phyloP scores from a whole-genome alignment of 2,329 filamentous ascomycete genomes.

The Zymoseptoria crescenta region DNA sequence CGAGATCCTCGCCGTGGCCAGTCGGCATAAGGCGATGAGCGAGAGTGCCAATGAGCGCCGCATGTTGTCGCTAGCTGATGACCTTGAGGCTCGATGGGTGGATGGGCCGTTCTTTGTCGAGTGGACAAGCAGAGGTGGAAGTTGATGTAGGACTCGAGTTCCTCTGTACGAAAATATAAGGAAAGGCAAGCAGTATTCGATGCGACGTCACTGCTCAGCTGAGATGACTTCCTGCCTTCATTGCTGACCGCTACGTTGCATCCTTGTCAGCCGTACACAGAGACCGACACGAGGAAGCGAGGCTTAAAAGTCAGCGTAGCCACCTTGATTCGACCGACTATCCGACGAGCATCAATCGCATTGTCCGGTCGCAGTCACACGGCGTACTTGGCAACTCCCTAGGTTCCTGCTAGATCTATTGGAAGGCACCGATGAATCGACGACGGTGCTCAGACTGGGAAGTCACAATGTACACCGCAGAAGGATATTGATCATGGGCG shows the following conservation, averaged over 20 bases:
- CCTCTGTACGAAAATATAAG: not conserved
- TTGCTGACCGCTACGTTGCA: not conserved
- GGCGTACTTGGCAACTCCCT: not conserved
- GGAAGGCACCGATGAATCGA: not conserved
- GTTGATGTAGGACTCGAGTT: not conserved
- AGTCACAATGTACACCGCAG: no score
- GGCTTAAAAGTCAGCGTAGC: not conserved
- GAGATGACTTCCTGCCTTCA: not conserved
- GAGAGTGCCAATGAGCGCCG: not conserved
- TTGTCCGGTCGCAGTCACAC: not conserved
- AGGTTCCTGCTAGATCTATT: not conserved
- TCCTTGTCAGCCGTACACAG: not conserved
- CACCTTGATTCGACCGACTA: not conserved
- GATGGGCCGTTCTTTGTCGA: not conserved
- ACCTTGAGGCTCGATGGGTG: not conserved
- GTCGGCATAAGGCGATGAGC: not conserved
- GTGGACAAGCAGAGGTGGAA: not conserved
- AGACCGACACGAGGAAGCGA: not conserved
- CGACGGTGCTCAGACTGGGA: not conserved
- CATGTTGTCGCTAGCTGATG: not conserved
- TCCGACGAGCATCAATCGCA: not conserved
- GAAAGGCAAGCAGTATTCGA: not conserved
- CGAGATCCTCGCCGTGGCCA: slow-evolving; percentile 10
- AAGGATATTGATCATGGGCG: no score
- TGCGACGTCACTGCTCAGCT: not conserved